phyloP scores from a whole-genome alignment of 768 basidiomycete genomes.

The Coprinellus aureogranulatus region DNA sequence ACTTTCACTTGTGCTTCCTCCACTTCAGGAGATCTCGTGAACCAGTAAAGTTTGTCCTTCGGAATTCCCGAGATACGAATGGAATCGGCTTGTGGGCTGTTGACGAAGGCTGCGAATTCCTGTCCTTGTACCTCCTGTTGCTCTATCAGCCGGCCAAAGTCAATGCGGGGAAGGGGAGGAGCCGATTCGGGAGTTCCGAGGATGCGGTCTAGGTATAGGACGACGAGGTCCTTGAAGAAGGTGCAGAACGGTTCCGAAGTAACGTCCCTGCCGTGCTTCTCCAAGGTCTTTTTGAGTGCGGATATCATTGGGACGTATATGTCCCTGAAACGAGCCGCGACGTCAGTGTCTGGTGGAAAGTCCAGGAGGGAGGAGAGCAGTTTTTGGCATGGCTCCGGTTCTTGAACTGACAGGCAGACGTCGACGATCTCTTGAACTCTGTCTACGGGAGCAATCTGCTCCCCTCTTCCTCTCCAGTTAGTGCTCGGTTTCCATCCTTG shows the following conservation, averaged over 20 bases:
- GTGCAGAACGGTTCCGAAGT: neutral
- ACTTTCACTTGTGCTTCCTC: slow-evolving; percentile 15
- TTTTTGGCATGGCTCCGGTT: neutral
- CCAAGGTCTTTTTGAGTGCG: neutral
- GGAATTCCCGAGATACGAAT: too few relatives aligned
- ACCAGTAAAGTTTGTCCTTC: too few relatives aligned
- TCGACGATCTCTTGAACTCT: slow-evolving; percentile 1
- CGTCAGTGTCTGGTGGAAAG: neutral
- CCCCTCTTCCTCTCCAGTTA: too few relatives aligned
- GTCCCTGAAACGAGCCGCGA: neutral
- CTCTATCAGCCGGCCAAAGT: slow-evolving; percentile 5
- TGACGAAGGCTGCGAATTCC: slow-evolving; percentile 25
- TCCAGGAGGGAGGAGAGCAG: neutral
- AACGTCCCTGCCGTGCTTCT: neutral
- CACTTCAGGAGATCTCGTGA: slow-evolving; percentile 18
- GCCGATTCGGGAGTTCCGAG: neutral
- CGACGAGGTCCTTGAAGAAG: neutral
- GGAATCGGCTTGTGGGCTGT: slow-evolving; percentile 8
- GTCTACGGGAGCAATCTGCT: neutral
- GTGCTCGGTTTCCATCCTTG: too few relatives aligned
- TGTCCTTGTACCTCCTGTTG: slow-evolving; percentile 31
- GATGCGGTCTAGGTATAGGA: neutral
- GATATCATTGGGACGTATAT: neutral
- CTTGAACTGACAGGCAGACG: neutral
- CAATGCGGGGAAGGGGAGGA: slow-evolving; percentile 9